Evolutionary conservation across 345 rosid species (phyloP).

Genomic region (Lumnitzera littorea): DNA sequence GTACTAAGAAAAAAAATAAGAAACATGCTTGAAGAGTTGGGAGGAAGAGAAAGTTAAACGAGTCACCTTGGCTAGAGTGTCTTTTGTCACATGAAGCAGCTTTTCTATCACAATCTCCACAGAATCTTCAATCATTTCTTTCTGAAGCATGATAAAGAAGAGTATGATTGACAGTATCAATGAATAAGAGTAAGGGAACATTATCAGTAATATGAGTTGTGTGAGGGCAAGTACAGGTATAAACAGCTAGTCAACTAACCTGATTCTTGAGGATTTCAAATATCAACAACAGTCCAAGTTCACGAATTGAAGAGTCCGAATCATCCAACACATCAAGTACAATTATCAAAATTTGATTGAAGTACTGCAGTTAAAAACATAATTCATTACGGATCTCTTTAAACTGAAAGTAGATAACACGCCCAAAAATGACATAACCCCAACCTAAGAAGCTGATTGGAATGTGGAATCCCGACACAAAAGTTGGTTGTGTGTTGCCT

Average conservation of each 20-base stretch:
- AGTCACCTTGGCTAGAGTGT: constrained; percentile 31
- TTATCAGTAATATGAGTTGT: neutral
- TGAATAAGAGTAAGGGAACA: neutral
- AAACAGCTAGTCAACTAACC: constrained; percentile 17
- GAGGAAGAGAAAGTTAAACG: constrained; percentile 1
- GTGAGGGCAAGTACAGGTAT: too few relatives aligned
- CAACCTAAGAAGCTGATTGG: neutral
- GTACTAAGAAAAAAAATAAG: neutral
- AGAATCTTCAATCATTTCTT: constrained; percentile 44
- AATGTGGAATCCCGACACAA: too few relatives aligned
- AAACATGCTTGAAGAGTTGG: neutral
- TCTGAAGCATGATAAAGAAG: constrained; percentile 20
- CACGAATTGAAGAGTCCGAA: constrained; percentile 34
- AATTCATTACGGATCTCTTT: neutral
- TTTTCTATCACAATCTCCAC: constrained; percentile 44
- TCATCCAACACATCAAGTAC: constrained; percentile 46
- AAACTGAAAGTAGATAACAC: neutral
- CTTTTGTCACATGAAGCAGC: constrained; percentile 41
- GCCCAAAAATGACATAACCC: neutral
- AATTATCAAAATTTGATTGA: constrained; percentile 42
- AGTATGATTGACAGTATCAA: neutral
- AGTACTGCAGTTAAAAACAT: constrained; percentile 32
- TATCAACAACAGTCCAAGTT: constrained; percentile 30
- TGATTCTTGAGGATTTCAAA: constrained; percentile 39
- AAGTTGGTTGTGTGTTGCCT: too few relatives aligned